Percentiles rank a stretch among this genome's conserved stretches.
Conservation (phyloP, 2,329 filamentous ascomycete species). For the Cercospora sp. region DNA sequence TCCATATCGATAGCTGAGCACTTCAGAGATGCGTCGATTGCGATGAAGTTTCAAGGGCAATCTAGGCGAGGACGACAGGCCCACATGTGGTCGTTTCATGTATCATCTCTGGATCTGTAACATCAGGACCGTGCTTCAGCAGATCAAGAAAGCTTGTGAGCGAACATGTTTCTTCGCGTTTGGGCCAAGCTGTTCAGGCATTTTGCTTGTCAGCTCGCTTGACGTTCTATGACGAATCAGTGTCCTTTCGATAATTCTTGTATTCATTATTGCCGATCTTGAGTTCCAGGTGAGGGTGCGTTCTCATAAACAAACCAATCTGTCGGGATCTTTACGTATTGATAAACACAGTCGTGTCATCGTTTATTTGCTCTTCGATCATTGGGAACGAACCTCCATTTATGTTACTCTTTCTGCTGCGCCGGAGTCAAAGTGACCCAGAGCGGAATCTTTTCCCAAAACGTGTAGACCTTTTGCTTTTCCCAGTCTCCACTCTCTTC, state of each 20-base stretch:
- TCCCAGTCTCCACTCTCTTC: slow-evolving; percentile 8
- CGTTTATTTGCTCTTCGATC: not conserved
- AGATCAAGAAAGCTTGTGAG: not conserved
- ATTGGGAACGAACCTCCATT: not conserved
- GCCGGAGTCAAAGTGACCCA: slow-evolving; percentile 4
- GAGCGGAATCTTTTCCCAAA: slow-evolving; percentile 39
- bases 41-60: not conserved
- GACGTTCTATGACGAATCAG: not conserved
- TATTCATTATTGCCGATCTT: not conserved
- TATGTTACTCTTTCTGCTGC: not conserved
- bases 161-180: not conserved
- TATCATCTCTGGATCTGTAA: not conserved
- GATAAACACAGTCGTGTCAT: not conserved
- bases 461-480: slow-evolving; percentile 27
- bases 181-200: not conserved
- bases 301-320: not conserved
- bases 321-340: not conserved
- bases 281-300: not conserved
- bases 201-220: not conserved
- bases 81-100: not conserved
- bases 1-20: too few relatives aligned
- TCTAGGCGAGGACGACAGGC: not conserved
- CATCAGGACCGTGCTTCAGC: not conserved
- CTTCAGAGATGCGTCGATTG: too few relatives aligned
- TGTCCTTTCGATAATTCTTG: not conserved